These are phyloP conservation scores for Trametes polyzona DNA, from an alignment of 1,284 basidiomycete species.

Conservation along the genomic window DNA sequence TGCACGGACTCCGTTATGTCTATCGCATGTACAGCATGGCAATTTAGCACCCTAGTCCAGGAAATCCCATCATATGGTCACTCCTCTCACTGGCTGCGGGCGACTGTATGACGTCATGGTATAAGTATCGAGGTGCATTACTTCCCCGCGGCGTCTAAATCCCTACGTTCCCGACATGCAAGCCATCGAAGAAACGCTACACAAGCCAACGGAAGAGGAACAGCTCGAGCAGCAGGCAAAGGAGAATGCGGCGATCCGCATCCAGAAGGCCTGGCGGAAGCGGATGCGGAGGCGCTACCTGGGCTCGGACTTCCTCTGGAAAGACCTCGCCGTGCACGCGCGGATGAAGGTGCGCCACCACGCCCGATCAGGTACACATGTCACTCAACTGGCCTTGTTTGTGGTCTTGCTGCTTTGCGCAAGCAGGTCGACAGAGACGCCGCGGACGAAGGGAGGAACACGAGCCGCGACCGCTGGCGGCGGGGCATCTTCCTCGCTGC, in stretches of 20 bases:
- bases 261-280: conserved; percentile 39
- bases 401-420: too few relatives aligned
- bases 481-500: conserved; percentile 48
- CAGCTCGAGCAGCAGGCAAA: conserved; percentile 18
- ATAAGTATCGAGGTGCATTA: neutral
- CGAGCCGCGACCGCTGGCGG: conserved; percentile 48
- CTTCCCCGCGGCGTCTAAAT: too few relatives aligned
- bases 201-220: conserved; percentile 9
- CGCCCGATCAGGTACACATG: conserved; percentile 3
- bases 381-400: neutral
- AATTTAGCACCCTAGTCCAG: conserved; percentile 5
- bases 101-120: conserved; percentile 16
- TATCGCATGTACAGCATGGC: conserved; percentile 15
- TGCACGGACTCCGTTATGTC: conserved; percentile 22
- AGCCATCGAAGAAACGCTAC: conserved; percentile 17
- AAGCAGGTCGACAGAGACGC: conserved; percentile 47
- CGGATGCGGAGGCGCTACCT: conserved; percentile 33
- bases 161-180: conserved; percentile 10
- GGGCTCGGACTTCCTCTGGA: conserved; percentile 46
- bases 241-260: conserved; percentile 32
- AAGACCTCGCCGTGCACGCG: conserved; percentile 45
- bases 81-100: neutral
- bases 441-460: conserved; percentile 48
- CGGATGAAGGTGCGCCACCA: conserved; percentile 42
- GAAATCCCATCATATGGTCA: neutral